Conservation (phyloP, 192 early-diverging fungal species). For the Coemansia sp. region DNA sequence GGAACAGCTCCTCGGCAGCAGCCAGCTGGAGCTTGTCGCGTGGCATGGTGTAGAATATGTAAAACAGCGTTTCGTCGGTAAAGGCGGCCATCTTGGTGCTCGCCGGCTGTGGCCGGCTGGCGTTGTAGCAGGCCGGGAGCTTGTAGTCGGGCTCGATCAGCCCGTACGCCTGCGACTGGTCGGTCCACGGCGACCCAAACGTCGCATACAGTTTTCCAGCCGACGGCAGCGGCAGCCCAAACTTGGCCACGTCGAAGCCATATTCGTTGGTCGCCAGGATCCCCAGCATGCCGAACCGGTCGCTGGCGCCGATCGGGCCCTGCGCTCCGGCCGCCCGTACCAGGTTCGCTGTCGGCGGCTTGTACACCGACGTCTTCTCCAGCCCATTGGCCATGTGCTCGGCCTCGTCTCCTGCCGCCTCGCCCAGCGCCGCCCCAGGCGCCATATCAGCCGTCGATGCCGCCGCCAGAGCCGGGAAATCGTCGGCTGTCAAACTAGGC, state of each 20-base stretch:
- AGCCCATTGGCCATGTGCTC: too few relatives aligned
- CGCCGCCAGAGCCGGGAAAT: constrained; percentile 34
- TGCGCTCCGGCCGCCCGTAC: constrained; percentile 19
- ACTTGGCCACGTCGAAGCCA: constrained; percentile 85
- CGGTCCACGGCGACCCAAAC: constrained; percentile 88
- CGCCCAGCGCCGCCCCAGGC: too few relatives aligned
- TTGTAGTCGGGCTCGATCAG: constrained; percentile 80
- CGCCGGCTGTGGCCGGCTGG: constrained; percentile 65
- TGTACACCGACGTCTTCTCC: constrained; percentile 32
- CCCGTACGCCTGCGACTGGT: constrained; percentile 60
- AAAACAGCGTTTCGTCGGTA: constrained; percentile 93
- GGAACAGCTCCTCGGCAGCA: constrained; percentile 91
- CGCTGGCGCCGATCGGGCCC: constrained; percentile 21
- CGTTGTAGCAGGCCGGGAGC: constrained; percentile 82
- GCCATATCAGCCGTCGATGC: too few relatives aligned
- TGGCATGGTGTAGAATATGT: constrained; percentile 97
- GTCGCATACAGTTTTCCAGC: constrained; percentile 78
- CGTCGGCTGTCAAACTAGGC: constrained; percentile 32
- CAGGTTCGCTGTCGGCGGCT: constrained; percentile 22
- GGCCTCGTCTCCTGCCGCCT: too few relatives aligned
- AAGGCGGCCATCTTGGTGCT: constrained; percentile 69
- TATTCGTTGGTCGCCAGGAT: constrained; percentile 82
- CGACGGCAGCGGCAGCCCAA: constrained; percentile 74
- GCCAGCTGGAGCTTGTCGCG: constrained; percentile 87
- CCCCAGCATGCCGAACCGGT: constrained; percentile 83